Base-by-base conservation (phyloP, 2,329 filamentous ascomycete species). In the Metarhizium rileyi region DNA sequence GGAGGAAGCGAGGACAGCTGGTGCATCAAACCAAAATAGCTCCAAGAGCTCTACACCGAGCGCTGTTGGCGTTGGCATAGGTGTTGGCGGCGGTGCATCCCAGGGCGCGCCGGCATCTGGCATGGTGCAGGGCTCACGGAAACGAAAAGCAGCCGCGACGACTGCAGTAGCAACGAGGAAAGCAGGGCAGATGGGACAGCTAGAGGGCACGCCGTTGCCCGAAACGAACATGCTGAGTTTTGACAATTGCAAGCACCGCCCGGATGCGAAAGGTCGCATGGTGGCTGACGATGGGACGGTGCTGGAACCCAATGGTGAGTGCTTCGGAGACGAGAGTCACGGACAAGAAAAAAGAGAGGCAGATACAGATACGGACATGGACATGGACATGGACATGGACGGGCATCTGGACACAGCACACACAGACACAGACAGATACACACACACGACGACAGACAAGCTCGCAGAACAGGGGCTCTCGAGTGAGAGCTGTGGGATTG, bases 151-250 rank as follows among this genome's bases (percentile, higher is more conserved):
- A 57, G 78, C 82, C 49, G 55, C 54, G 27, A 26, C 49, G 53
- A 44, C 54, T 25, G 57, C 60, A 46, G 54, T 62, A 52, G 56
- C 58, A 22, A 47, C 53, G 20, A 33, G n/a, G n/a, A 49, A 28
- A 41, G 41, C 60, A 49, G 56, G 62, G 55, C 59, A 63, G 48
- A 57, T 63, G 52, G 54, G 67, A 50, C 64, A 68, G 50, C 65
- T 64, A 50, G 58, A 71, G 57, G 66, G 68, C 53, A 67, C 72
- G 53, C 56, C 61, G 22, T 64, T 63, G 62, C 74, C 79, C 55
- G 83, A 89, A 61, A 85, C 87, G 47, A 96, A 94, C 66, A 84
- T 97, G 82, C 79, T 96, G 71, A 89, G 80, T 41, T 97, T 97
- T 68, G 84, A 88, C 54, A 81, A 81, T 53, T 81, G 78, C 61